These are phyloP conservation scores for Excoecaria agallocha DNA, from an alignment of 345 rosid species.

Conservation along the genomic window DNA sequence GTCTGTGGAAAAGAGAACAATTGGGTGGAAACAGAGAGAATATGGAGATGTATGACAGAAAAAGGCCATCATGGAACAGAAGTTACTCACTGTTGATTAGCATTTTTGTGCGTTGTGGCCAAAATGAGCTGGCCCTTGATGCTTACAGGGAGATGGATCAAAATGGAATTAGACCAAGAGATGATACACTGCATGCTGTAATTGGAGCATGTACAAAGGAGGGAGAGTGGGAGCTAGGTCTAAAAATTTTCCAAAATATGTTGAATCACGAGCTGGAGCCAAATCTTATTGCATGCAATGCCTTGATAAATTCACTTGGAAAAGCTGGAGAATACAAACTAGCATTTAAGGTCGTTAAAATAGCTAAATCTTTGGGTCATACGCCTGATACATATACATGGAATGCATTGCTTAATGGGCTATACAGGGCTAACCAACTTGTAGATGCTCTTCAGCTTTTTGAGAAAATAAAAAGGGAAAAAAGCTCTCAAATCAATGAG, in stretches of 20 bases:
- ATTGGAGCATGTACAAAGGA: slow-evolving; percentile 61
- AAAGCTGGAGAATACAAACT: slow-evolving; percentile 57
- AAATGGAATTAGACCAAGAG: slow-evolving; percentile 42
- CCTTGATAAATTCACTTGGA: slow-evolving; percentile 63
- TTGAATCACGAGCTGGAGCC: slow-evolving; percentile 48
- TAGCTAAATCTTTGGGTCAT: slow-evolving; percentile 51
- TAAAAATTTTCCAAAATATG: slow-evolving; percentile 54
- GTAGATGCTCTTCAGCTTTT: slow-evolving; percentile 62
- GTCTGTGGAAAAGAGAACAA: slow-evolving; percentile 55
- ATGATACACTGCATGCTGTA: slow-evolving; percentile 55
- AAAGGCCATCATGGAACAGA: slow-evolving; percentile 56
- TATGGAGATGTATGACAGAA: slow-evolving; percentile 60
- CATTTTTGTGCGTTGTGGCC: slow-evolving; percentile 65
- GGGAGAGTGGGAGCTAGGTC: slow-evolving; percentile 55
- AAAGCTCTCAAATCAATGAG: slow-evolving; percentile 37
- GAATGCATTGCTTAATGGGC: slow-evolving; percentile 64
- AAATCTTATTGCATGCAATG: slow-evolving; percentile 62
- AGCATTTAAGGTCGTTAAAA: slow-evolving; percentile 55
- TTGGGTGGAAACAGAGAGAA: slow-evolving; percentile 51
- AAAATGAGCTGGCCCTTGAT: slow-evolving; percentile 59
- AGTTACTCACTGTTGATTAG: slow-evolving; percentile 60
- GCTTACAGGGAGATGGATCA: slow-evolving; percentile 66
- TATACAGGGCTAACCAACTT: slow-evolving; percentile 55
- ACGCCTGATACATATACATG: slow-evolving; percentile 67
- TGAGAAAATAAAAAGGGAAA: slow-evolving; percentile 46